Evolutionary conservation across 139 green algal species (phyloP), one percentile per base, ranked within the genome.

Genomic region (Pycnococcus provasolii): DNA sequence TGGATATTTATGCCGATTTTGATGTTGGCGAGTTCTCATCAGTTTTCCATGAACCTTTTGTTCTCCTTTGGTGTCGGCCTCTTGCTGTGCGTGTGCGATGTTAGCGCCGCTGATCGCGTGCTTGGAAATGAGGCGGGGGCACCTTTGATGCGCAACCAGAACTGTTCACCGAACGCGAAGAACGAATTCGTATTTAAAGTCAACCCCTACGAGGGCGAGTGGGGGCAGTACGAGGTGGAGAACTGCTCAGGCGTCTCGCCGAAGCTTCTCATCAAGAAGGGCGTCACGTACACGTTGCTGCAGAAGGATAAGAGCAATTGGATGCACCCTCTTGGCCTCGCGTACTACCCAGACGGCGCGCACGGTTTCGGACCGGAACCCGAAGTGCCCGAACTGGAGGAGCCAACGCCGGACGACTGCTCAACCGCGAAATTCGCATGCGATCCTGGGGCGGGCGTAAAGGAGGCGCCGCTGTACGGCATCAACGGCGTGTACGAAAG

Each of bases 291-390:
- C 51, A 64, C 52, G 15, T 71, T 71, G 4, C 13, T 50, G 6
- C 64, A 71, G 53, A 71, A 43, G 2, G n/a, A 63, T 2, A 3
- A 37, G 42, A 71, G 41, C 40, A 71, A 71, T 43, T 71, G 64
- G 64, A 58, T 48, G 9, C 64, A 71, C 13, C 64, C 64, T 2
- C 51, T 71, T 9, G 64, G 52, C 64, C 52, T 71, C 26, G 64
- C 52, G 2, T 71, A 71, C 40, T 63, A 64, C 8, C 64, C 64
- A 4, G 64, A 71, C 39, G 64, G 52, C 40, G 64, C 64, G 4
- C 53, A 62, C 53, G 53, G 57, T 3, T 53, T 45, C 53, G 53
- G 26, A 13, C 53, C 52, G 11, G 64, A 71, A 54, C 5, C 63
- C 4, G 11, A 9, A 11, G 48, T 55, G 48, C 48, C 48, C 11